These are phyloP conservation scores for Boletus pseudo-olivaceus DNA, from an alignment of 768 basidiomycete genomes.

Conservation along the genomic window DNA sequence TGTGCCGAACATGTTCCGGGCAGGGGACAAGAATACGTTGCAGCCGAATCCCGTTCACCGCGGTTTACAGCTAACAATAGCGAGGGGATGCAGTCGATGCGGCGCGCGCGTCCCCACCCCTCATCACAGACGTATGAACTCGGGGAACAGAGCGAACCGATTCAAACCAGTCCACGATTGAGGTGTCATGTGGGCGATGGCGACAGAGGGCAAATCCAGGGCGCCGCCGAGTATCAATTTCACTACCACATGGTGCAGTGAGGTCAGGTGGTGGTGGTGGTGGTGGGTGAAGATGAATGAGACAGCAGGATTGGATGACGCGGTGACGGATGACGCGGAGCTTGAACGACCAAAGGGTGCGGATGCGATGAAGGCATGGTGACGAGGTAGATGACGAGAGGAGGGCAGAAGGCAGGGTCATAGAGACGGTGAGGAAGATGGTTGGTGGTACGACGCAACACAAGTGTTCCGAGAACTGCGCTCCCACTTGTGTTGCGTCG, in stretches of 20 bases:
- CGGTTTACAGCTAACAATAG: not conserved
- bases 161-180: not conserved
- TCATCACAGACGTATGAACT: not conserved
- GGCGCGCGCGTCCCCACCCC: not conserved
- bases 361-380: too few species aligned
- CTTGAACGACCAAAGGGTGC: not conserved
- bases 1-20: not conserved
- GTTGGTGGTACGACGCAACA: constrained; percentile 17
- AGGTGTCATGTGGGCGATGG: not conserved
- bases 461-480: constrained; percentile 46
- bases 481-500: constrained; percentile 37
- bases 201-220: not conserved
- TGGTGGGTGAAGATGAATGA: not conserved
- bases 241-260: not conserved
- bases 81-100: not conserved
- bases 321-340: not conserved
- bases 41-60: not conserved
- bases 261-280: constrained; percentile 8
- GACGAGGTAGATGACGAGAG: not conserved
- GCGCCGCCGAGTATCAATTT: not conserved
- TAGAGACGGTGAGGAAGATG: not conserved
- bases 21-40: not conserved
- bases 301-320: not conserved
- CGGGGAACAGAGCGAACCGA: constrained; percentile 9
- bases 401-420: not conserved